A percentile compares a stretch with the other conserved stretches of the same genome.
phyloP scores from a whole-genome alignment of 345 rosid genomes.

The Turritis glabra region DNA sequence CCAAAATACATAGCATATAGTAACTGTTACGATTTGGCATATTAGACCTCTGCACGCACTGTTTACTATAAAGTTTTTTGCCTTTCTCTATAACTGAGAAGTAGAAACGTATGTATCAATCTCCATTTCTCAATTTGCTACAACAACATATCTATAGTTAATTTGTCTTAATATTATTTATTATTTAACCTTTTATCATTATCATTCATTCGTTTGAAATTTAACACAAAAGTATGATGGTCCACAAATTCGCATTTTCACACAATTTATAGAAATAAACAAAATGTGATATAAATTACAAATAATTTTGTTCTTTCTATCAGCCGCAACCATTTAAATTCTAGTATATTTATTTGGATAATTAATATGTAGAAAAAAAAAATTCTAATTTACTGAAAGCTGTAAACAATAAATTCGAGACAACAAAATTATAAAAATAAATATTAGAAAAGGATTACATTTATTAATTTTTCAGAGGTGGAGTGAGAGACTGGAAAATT shows the following conservation, averaged over 20 bases:
- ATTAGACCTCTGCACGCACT: constrained; percentile 28
- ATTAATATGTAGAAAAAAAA: no score
- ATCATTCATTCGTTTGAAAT: no score
- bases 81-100: constrained; percentile 31
- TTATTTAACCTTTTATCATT: no score
- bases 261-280: no score
- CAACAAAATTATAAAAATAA: background rate
- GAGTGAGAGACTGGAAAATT: constrained; percentile 30
- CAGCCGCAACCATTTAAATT: no score
- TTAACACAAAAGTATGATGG: no score
- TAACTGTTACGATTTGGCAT: constrained; percentile 23
- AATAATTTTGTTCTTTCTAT: no score
- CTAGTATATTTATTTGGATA: no score
- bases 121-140: background rate
- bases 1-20: constrained; percentile 24
- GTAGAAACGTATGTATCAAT: background rate
- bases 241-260: no score
- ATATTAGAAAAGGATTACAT: background rate
- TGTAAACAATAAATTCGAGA: constrained; percentile 23
- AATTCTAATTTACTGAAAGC: constrained; percentile 7
- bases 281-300: no score
- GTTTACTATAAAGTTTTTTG: constrained; percentile 40
- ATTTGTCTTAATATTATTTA: no score
- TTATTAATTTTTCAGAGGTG: constrained; percentile 25
- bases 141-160: background rate